Evolutionary conservation across 2,329 filamentous ascomycete genomes (phyloP).

Genomic region (Pyricularia sp.): DNA sequence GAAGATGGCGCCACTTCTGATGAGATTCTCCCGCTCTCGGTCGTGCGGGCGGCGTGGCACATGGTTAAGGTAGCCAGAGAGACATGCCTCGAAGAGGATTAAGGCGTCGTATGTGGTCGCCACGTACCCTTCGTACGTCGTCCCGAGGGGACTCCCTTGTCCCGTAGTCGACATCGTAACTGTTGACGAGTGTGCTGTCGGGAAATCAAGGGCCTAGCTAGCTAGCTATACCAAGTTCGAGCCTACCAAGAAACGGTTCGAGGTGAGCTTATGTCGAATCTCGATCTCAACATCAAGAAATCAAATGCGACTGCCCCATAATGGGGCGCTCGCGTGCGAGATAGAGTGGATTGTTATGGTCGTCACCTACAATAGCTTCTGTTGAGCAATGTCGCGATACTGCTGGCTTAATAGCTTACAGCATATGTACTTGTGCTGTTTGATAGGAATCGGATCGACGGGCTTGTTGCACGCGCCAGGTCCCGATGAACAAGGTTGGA

Average conservation of each 20-base stretch:
- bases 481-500: not conserved
- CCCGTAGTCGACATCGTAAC: not conserved
- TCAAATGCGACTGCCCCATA: not conserved
- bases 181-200: not conserved
- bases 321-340: no score
- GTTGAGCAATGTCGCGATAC: not conserved
- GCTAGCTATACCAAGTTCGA: not conserved
- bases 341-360: not conserved
- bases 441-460: not conserved
- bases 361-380: not conserved
- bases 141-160: not conserved
- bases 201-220: not conserved
- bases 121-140: slow-evolving; percentile 41
- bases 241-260: not conserved
- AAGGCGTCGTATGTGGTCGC: slow-evolving; percentile 66
- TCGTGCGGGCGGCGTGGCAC: slow-evolving; percentile 81
- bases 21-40: slow-evolving; percentile 66
- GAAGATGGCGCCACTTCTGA: slow-evolving; percentile 78
- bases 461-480: not conserved
- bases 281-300: not conserved
- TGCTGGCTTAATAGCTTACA: not conserved
- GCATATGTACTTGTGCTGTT: not conserved
- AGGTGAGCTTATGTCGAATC: not conserved
- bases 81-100: slow-evolving; percentile 69
- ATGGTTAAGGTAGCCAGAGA: slow-evolving; percentile 61